Conservation (phyloP, 2,329 filamentous ascomycete genomes). For the Fusarium multiceps region DNA sequence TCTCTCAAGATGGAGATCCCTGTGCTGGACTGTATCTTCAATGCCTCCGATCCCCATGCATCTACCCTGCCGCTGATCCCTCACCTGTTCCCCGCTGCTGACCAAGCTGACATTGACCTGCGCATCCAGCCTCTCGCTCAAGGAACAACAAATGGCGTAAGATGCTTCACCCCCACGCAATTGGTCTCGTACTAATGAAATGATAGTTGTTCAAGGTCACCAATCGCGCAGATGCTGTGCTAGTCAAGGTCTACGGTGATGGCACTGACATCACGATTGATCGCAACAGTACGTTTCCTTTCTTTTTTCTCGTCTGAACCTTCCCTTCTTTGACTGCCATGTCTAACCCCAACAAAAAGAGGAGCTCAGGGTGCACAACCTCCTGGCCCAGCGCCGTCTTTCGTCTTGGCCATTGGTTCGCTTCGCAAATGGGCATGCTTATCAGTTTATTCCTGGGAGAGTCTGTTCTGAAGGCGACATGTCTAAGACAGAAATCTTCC, state of each 20-base stretch:
- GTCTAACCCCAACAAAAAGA: conserved; percentile 33
- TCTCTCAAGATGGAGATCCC: conserved; percentile 27
- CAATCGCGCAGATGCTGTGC: conserved; percentile 5
- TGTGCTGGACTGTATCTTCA: conserved; percentile 26
- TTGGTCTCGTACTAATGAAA: background rate
- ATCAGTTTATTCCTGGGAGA: conserved; percentile 30
- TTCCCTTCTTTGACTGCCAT: conserved; percentile 1
- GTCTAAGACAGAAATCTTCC: conserved; percentile 23
- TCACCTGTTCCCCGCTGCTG: conserved; percentile 22
- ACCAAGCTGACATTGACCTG: background rate
- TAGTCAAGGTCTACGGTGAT: conserved; percentile 41
- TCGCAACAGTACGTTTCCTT: conserved; percentile 31
- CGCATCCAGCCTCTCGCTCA: conserved; percentile 25
- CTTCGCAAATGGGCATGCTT: conserved; percentile 38
- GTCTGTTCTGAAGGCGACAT: conserved; percentile 33
- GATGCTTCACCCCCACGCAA: background rate
- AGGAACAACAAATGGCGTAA: conserved; percentile 41
- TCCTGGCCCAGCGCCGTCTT: conserved; percentile 31
- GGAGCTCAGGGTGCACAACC: conserved; percentile 37
- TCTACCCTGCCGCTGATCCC: conserved; percentile 24
- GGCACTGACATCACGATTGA: conserved; percentile 41
- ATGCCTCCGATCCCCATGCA: conserved; percentile 19
- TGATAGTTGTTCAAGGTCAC: conserved; percentile 37
- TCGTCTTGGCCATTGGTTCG: conserved; percentile 35
- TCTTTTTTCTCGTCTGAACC: background rate